Conservation (phyloP, 129 eudicot species). For the Heracleum sosnowskyi region DNA sequence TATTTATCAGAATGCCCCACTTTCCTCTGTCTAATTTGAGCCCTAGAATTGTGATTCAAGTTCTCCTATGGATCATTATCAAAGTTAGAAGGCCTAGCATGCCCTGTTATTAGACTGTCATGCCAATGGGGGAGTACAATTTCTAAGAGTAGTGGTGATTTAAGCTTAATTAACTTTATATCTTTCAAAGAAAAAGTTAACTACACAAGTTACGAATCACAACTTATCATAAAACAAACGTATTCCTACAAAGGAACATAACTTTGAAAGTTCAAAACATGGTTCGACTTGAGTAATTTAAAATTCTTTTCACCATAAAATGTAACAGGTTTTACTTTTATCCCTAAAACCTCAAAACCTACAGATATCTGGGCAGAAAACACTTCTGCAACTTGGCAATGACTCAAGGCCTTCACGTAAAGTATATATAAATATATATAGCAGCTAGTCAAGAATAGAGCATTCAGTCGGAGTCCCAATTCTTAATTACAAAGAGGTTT, state of each 20-base stretch:
- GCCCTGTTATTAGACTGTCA: background rate
- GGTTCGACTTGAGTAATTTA: background rate
- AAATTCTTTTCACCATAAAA: background rate
- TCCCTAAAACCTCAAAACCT: background rate
- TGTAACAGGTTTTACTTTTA: background rate
- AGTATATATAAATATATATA: too few relatives aligned
- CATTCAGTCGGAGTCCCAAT: background rate
- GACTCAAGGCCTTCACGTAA: background rate
- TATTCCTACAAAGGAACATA: background rate
- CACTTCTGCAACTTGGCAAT: background rate
- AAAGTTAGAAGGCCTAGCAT: background rate
- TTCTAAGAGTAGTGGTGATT: background rate
- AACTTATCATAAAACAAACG: too few relatives aligned
- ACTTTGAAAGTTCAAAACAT: too few relatives aligned
- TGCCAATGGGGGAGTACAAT: background rate
- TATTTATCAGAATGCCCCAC: background rate
- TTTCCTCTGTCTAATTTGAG: background rate
- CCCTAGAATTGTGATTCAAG: background rate
- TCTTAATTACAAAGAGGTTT: background rate
- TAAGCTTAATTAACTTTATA: background rate
- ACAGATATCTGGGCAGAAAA: background rate
- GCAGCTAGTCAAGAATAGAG: background rate
- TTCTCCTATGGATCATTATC: background rate
- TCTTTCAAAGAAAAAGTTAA: background rate
- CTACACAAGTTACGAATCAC: background rate